Evolutionary conservation across 2,329 filamentous ascomycete species (phyloP).

Genomic region (Colletotrichum gloeosporioides): DNA sequence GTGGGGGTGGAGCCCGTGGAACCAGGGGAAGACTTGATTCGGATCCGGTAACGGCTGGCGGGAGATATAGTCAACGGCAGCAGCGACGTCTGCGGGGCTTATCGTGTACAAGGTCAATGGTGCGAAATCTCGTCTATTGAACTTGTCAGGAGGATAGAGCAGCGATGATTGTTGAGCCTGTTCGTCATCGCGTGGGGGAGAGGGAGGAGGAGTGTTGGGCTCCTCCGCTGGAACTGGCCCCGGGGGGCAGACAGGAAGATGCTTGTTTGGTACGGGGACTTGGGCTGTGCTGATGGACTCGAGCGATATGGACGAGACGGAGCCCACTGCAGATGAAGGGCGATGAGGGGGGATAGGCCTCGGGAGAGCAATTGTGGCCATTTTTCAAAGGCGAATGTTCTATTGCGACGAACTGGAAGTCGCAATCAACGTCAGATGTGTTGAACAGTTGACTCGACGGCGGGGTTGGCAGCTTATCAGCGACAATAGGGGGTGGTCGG

Average conservation of each 20-base stretch:
- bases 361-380: constrained; percentile 62
- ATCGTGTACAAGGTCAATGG: constrained; percentile 74
- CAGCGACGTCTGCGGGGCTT: constrained; percentile 68
- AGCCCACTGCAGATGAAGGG: constrained; percentile 41
- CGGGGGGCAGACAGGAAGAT: constrained; percentile 87
- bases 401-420: background rate
- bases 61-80: constrained; percentile 77
- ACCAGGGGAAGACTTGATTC: constrained; percentile 91
- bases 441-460: background rate
- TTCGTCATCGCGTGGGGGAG: constrained; percentile 55
- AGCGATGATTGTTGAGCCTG: constrained; percentile 68
- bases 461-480: background rate
- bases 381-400: background rate
- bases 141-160: constrained; percentile 75
- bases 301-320: constrained; percentile 36
- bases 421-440: background rate
- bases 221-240: constrained; percentile 67
- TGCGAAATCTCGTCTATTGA: constrained; percentile 56
- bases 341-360: constrained; percentile 52
- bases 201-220: constrained; percentile 68
- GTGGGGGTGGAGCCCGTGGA: constrained; percentile 88
- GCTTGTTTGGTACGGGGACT: constrained; percentile 78
- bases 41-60: constrained; percentile 84
- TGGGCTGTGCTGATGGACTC: constrained; percentile 40
- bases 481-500: background rate